Conservation (phyloP, 2,329 filamentous ascomycete genomes). For the Xylariaceae sp. region DNA sequence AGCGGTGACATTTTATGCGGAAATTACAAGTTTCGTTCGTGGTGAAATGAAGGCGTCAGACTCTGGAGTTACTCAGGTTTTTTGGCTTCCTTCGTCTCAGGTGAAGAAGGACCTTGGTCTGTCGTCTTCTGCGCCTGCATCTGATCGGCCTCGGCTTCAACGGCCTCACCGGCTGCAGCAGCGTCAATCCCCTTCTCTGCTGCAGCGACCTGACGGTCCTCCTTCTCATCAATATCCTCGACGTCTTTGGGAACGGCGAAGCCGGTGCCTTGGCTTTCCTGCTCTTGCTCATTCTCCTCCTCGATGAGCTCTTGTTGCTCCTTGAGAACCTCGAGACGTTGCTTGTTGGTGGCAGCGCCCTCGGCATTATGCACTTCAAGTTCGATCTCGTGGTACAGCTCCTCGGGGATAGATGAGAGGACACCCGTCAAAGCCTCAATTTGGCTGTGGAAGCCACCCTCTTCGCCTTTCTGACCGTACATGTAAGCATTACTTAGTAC, state of each 20-base stretch:
- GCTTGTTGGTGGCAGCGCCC: slow-evolving; percentile 96
- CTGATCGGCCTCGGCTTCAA: slow-evolving; percentile 49
- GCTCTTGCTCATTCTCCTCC: slow-evolving; percentile 90
- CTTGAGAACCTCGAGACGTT: slow-evolving; percentile 94
- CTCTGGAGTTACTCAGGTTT: slow-evolving; percentile 10
- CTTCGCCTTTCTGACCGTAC: slow-evolving; percentile 72
- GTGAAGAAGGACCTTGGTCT: slow-evolving; percentile 3
- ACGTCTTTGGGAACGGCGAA: slow-evolving; percentile 75
- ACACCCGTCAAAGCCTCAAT: slow-evolving; percentile 92
- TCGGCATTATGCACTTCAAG: slow-evolving; percentile 96
- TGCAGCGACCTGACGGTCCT: slow-evolving; percentile 60
- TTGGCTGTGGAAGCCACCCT: slow-evolving; percentile 83
- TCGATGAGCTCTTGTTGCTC: slow-evolving; percentile 98
- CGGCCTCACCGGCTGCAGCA: slow-evolving; percentile 50
- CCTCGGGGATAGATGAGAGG: slow-evolving; percentile 90
- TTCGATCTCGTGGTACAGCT: slow-evolving; percentile 99
- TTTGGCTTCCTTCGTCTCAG: slow-evolving; percentile 13
- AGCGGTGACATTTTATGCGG: slow-evolving; percentile 16
- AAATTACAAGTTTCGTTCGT: no score
- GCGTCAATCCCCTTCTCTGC: slow-evolving; percentile 45
- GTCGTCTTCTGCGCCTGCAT: slow-evolving; percentile 9
- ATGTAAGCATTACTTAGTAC: slow-evolving; percentile 97
- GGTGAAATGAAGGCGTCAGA: slow-evolving; percentile 12
- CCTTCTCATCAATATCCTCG: slow-evolving; percentile 93
- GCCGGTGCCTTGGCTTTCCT: slow-evolving; percentile 71